A percentile compares a stretch with the other conserved stretches of the same genome.
phyloP scores from a whole-genome alignment of 768 basidiomycete species.

The Suillus tomentosus region DNA sequence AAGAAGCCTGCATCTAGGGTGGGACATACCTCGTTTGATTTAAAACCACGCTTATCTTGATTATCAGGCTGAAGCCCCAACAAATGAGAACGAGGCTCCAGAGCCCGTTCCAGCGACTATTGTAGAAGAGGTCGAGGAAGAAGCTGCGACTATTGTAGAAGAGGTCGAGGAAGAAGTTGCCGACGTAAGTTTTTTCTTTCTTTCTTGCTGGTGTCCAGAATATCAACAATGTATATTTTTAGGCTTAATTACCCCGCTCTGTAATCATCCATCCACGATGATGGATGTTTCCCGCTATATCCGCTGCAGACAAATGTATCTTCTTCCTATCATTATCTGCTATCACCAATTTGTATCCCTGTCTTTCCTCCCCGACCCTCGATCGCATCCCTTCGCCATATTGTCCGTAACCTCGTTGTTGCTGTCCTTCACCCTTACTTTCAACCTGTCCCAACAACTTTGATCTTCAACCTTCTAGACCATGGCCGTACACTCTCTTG shows the following conservation, averaged over 20 bases:
- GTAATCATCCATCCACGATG: constrained; percentile 17
- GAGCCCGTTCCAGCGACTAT: constrained; percentile 50
- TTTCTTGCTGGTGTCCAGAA: constrained; percentile 3
- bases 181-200: constrained; percentile 19
- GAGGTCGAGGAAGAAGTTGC: constrained; percentile 21
- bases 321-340: constrained; percentile 36
- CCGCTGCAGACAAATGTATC: constrained; percentile 34
- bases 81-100: constrained; percentile 41
- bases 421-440: constrained; percentile 19
- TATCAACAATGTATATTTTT: not conserved
- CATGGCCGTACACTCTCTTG: constrained; percentile 14
- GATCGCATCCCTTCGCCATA: constrained; percentile 20
- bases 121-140: constrained; percentile 18
- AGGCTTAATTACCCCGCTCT: constrained; percentile 25
- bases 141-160: constrained; percentile 24
- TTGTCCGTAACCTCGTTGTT: constrained; percentile 21
- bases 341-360: constrained; percentile 30
- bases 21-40: constrained; percentile 13
- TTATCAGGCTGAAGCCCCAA: constrained; percentile 36
- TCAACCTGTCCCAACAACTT: constrained; percentile 26
- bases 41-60: not conserved
- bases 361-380: constrained; percentile 8
- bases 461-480: constrained; percentile 15
- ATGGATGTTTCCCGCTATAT: constrained; percentile 19
- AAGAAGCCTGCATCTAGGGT: constrained; percentile 71